Evolutionary conservation across 257 asterid species (phyloP), one percentile per base, ranked within the genome.

Genomic region (Solanum sejunctum): DNA sequence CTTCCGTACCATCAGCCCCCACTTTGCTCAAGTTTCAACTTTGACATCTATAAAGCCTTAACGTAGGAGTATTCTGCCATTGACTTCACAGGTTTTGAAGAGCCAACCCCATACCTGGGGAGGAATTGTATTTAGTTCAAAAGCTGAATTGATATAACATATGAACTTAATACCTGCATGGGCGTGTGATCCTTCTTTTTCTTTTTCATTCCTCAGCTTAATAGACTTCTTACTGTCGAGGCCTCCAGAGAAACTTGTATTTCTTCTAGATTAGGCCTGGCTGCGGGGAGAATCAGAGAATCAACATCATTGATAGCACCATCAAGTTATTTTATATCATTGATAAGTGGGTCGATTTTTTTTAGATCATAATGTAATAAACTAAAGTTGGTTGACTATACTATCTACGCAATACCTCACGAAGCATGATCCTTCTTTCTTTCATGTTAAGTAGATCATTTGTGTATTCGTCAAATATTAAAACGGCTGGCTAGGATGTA

Each of bases 81-180:
- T 91, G 32, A 85, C 85, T 87, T 94, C 98, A 11, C 97, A 94
- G 9, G 98, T 92, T 84, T 89, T 92, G 87, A 94, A 95, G 85
- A 95, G 94, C 97, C 97, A 93, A 87, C 92, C 97, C 99, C 98
- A 95, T 10, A 94, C 95, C 98, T 93, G 81, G 26, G 80, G 58
- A 81, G 63, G 10, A 57, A 28, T 64, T 41, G 18, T 13, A 61
- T 55, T 84, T 71, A 75, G 78, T 52, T 87, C 83, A 9, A 41
- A 66, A 21, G 56, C 17, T 39, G 23, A 12, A 47, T 3, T 80
- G 26, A 49, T 66, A 54, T 23, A 55, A 28, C 32, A 63, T 12
- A 23, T 26, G 28, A 78, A 28, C 39, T 78, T 61, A 2, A 9
- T 54, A 92, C 98, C 95, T 94, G 99, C 93, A 95, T 10, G 63